A percentile compares a stretch with the other conserved stretches of the same genome.
These are phyloP conservation scores for Petunia axillaris DNA, from an alignment of 257 asterid genomes.

Conservation along the genomic window DNA sequence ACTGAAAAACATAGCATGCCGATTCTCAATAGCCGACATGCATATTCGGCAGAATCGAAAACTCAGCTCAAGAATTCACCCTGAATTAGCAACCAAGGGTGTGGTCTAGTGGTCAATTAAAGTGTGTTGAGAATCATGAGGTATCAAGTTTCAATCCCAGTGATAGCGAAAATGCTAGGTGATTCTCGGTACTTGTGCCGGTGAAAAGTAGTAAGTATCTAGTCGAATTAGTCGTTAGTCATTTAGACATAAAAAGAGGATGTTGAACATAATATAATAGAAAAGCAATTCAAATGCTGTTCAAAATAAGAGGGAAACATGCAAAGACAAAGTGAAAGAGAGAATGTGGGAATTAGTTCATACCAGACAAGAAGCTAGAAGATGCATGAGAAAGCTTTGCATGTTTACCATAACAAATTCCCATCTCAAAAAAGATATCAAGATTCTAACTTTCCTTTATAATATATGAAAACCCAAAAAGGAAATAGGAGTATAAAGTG, in stretches of 20 bases:
- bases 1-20: too few relatives aligned
- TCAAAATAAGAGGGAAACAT: background rate
- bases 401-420: slow-evolving; percentile 71
- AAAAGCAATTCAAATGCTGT: background rate
- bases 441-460: background rate
- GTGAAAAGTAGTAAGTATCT: too few relatives aligned
- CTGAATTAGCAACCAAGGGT: background rate
- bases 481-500: background rate
- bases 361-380: slow-evolving; percentile 75
- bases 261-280: background rate
- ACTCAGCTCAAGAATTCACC: background rate
- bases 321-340: slow-evolving; percentile 12
- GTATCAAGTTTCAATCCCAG: too few relatives aligned
- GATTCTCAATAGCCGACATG: background rate
- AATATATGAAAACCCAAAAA: slow-evolving; percentile 20
- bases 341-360: background rate
- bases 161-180: too few relatives aligned
- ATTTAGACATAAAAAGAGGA: background rate
- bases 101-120: too few relatives aligned
- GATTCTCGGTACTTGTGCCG: too few relatives aligned
- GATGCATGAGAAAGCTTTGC: slow-evolving; percentile 84
- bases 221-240: too few relatives aligned
- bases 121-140: too few relatives aligned
- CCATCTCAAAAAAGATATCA: slow-evolving; percentile 44
- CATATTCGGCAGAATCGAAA: background rate